Conservation (phyloP, 352 stramenopile genomes). For the Phytophthora pistaciae region DNA sequence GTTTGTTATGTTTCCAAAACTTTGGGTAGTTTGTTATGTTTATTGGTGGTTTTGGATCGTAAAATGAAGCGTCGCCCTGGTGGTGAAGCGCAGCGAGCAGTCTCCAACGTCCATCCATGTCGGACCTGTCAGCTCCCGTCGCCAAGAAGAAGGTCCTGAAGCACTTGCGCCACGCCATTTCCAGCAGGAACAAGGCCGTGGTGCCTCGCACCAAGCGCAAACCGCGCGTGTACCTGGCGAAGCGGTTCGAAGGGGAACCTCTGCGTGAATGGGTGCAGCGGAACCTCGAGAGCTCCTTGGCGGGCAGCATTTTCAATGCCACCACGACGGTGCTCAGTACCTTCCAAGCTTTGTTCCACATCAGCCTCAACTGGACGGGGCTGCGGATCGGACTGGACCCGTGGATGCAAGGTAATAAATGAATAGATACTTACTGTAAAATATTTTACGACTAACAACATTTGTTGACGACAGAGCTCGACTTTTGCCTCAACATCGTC, state of each 20-base stretch:
- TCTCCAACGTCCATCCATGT: slow-evolving; percentile 13
- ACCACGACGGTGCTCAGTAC: slow-evolving; percentile 65
- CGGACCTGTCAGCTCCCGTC: slow-evolving; percentile 12
- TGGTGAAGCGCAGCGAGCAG: background rate
- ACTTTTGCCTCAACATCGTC: slow-evolving; percentile 68
- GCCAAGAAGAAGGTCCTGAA: slow-evolving; percentile 45
- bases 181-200: slow-evolving; percentile 30
- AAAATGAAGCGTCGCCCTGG: slow-evolving; percentile 2
- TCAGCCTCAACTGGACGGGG: slow-evolving; percentile 68
- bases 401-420: slow-evolving; percentile 60
- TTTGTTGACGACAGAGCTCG: slow-evolving; percentile 39
- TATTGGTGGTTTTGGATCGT: background rate
- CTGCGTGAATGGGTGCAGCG: slow-evolving; percentile 76
- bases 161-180: slow-evolving; percentile 44
- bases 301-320: slow-evolving; percentile 47
- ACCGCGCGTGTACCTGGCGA: slow-evolving; percentile 42
- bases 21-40: background rate
- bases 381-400: slow-evolving; percentile 33
- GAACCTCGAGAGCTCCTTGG: slow-evolving; percentile 76
- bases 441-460: background rate
- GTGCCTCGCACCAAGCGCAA: slow-evolving; percentile 32
- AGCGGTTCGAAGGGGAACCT: slow-evolving; percentile 50
- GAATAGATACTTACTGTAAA: no score
- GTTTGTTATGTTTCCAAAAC: no score
- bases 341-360: slow-evolving; percentile 73